Conservation (phyloP, 1,139 yeast species). For the Lodderomyces metapsilosis region DNA sequence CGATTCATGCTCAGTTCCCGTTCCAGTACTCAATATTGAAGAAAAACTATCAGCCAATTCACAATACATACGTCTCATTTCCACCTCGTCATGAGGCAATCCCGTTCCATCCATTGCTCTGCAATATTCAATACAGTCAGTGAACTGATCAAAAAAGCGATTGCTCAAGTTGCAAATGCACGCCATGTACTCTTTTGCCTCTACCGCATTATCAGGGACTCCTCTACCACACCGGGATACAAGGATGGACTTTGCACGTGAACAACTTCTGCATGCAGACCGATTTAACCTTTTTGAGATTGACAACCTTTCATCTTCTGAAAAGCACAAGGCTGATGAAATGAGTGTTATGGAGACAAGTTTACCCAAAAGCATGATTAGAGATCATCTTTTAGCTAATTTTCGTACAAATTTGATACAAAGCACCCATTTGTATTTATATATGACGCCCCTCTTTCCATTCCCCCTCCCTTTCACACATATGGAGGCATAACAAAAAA, state of each 20-base stretch:
- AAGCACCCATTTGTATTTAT: no score
- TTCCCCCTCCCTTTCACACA: no score
- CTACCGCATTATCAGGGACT: neutral
- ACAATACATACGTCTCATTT: slow-evolving; percentile 7
- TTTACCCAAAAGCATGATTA: no score
- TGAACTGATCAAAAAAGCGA: slow-evolving; percentile 6
- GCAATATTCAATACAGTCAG: slow-evolving; percentile 8
- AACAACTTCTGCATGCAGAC: neutral
- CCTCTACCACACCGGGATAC: slow-evolving; percentile 8
- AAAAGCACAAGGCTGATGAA: neutral
- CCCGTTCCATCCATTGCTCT: neutral
- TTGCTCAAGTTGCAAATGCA: slow-evolving; percentile 9
- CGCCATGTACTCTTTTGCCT: slow-evolving; percentile 1
- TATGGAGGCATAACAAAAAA: no score
- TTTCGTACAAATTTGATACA: neutral
- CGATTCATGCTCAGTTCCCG: neutral
- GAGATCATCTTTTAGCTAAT: no score
- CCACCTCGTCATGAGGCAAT: neutral
- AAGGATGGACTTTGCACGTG: neutral
- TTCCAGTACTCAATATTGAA: neutral
- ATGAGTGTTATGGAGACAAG: no score
- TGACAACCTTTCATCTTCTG: neutral
- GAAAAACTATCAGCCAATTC: slow-evolving; percentile 5
- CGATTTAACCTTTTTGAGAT: neutral
- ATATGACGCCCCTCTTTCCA: no score